Evolutionary conservation across 208 protist species (phyloP).

Genomic region (Acanthamoeba castellanii): DNA sequence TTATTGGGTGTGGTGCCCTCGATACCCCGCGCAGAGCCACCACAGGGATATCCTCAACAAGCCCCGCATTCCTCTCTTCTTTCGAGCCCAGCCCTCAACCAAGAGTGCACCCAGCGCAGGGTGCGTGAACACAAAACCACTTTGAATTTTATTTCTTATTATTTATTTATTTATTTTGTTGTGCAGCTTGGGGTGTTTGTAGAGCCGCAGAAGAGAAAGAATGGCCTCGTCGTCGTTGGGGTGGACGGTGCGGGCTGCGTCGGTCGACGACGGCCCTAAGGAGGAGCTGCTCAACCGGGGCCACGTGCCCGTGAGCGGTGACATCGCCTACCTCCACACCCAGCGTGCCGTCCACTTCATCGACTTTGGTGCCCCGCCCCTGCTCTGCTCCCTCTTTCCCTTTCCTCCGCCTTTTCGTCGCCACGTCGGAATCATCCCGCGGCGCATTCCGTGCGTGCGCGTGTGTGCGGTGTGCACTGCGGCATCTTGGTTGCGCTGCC

Average conservation of each 20-base stretch:
- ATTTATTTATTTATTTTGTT: neutral
- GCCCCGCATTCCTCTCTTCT: too few relatives aligned
- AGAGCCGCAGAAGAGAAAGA: too few relatives aligned
- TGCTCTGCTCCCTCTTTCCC: neutral
- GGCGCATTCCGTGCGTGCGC: neutral
- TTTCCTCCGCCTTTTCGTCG: neutral
- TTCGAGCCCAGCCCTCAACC: too few relatives aligned
- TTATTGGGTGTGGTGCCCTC: too few relatives aligned
- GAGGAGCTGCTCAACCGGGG: conserved; percentile 34
- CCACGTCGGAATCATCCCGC: neutral
- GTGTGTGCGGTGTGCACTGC: neutral
- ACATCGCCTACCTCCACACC: conserved; percentile 2
- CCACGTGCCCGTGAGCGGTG: neutral
- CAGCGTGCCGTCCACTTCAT: neutral
- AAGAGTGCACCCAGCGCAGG: too few relatives aligned
- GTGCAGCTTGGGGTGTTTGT: too few relatives aligned
- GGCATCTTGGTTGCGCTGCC: too few relatives aligned
- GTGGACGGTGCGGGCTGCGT: neutral
- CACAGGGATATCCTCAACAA: too few relatives aligned
- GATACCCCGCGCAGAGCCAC: too few relatives aligned
- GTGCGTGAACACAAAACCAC: too few relatives aligned
- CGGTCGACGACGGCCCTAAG: neutral
- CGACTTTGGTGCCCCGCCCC: neutral
- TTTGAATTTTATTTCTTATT: too few relatives aligned
- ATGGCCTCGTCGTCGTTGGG: neutral